phyloP scores from a whole-genome alignment of 805 yeast genomes.

The Ogataea sp. region DNA sequence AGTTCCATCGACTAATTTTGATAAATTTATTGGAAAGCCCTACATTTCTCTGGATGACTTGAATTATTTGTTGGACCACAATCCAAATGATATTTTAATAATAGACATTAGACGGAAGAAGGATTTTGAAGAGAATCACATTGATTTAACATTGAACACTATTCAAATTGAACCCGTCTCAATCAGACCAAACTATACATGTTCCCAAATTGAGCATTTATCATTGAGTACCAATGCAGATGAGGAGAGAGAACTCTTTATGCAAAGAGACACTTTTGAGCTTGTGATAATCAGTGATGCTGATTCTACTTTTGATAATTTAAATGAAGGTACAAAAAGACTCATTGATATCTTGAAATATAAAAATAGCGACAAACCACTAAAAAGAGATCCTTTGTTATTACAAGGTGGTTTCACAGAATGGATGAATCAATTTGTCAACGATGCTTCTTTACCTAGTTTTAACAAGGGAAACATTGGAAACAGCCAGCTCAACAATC shows the following conservation, averaged over 20 bases:
- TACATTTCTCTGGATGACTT: constrained; percentile 15
- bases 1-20: constrained; percentile 3
- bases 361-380: constrained; percentile 27
- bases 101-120: constrained; percentile 63
- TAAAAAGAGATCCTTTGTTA: constrained; percentile 34
- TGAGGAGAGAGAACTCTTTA: constrained; percentile 46
- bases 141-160: constrained; percentile 42
- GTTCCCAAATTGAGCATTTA: constrained; percentile 57
- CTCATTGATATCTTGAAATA: constrained; percentile 29
- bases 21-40: constrained; percentile 3
- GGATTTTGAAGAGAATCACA: constrained; percentile 57
- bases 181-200: constrained; percentile 41
- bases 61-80: constrained; percentile 19
- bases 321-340: constrained; percentile 18
- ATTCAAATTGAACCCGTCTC: constrained; percentile 73
- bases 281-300: constrained; percentile 60
- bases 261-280: constrained; percentile 46
- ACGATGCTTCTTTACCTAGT: neutral
- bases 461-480: neutral
- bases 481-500: too few species aligned
- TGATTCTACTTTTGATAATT: constrained; percentile 17
- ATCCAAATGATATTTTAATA: constrained; percentile 36
- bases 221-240: constrained; percentile 51
- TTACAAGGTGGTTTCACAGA: constrained; percentile 56
- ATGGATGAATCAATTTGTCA: constrained; percentile 33